Evolutionary conservation across 495 filamentous ascomycete genomes (phyloP).

Genomic region (Jackrogersella minutella): DNA sequence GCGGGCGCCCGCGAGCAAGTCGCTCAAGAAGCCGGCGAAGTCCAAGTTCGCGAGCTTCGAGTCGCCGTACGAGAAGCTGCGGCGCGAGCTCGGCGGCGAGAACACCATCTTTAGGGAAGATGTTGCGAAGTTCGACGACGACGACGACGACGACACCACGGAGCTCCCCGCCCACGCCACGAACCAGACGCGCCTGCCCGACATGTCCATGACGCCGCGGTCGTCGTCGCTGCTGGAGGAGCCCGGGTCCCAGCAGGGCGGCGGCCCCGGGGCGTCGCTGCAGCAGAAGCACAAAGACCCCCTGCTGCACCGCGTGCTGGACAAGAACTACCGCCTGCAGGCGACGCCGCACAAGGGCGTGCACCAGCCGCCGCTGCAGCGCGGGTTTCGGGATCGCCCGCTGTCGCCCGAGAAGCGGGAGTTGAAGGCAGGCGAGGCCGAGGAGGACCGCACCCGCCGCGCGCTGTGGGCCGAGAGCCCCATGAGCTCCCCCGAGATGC

Average conservation of each 20-base stretch:
- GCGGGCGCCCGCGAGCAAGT: slow-evolving; percentile 55
- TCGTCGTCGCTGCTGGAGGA: slow-evolving; percentile 47
- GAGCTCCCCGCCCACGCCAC: slow-evolving; percentile 54
- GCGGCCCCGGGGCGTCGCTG: too few relatives aligned
- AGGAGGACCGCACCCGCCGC: slow-evolving; percentile 42
- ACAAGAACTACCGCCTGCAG: slow-evolving; percentile 93
- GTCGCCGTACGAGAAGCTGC: slow-evolving; percentile 72
- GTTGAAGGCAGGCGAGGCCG: slow-evolving; percentile 43
- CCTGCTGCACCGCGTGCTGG: slow-evolving; percentile 84
- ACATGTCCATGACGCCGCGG: slow-evolving; percentile 64
- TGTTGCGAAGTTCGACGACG: slow-evolving; percentile 11
- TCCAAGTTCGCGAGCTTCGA: slow-evolving; percentile 66
- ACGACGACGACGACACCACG: slow-evolving; percentile 50
- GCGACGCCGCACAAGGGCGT: slow-evolving; percentile 77
- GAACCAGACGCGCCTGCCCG: slow-evolving; percentile 52
- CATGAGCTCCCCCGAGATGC: slow-evolving; percentile 78
- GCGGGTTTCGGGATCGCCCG: slow-evolving; percentile 24
- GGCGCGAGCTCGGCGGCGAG: slow-evolving; percentile 61
- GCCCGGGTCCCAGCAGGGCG: slow-evolving; percentile 45
- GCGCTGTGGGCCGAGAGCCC: slow-evolving; percentile 64
- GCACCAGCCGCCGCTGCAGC: slow-evolving; percentile 17
- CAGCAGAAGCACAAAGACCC: slow-evolving; percentile 67
- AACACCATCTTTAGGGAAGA: slow-evolving; percentile 45
- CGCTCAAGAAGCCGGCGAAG: slow-evolving; percentile 38
- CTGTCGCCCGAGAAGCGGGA: neutral